Evolutionary conservation across 768 basidiomycete genomes (phyloP).

Genomic region (Asterophora lycoperdoides): DNA sequence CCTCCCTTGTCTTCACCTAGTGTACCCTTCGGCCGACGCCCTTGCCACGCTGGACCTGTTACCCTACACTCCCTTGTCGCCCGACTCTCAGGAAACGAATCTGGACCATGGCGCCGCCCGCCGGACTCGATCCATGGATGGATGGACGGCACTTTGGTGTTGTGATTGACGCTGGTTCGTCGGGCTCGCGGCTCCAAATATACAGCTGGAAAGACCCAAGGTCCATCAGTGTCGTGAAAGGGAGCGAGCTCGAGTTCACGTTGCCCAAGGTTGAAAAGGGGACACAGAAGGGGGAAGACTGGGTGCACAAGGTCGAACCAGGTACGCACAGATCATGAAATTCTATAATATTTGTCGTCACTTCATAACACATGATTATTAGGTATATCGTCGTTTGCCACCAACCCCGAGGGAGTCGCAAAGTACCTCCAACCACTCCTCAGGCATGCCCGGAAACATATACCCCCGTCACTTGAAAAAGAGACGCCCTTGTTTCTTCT

Average conservation of each 20-base stretch:
- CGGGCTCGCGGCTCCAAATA: slow-evolving; percentile 92
- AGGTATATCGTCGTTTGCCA: slow-evolving; percentile 86
- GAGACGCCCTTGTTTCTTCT: slow-evolving; percentile 91
- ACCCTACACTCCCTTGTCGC: not conserved
- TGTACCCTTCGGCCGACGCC: too few species aligned
- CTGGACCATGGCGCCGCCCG: slow-evolving; percentile 67
- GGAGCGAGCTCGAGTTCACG: slow-evolving; percentile 46
- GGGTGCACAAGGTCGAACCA: slow-evolving; percentile 91
- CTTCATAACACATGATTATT: not conserved
- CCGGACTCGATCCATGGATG: slow-evolving; percentile 69
- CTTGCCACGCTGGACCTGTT: slow-evolving; percentile 1
- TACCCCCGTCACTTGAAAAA: slow-evolving; percentile 81
- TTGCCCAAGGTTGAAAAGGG: slow-evolving; percentile 93
- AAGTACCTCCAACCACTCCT: slow-evolving; percentile 80
- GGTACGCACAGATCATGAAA: slow-evolving; percentile 52
- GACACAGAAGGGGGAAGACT: slow-evolving; percentile 70
- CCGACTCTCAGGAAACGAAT: not conserved
- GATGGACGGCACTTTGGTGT: slow-evolving; percentile 81
- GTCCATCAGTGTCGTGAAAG: slow-evolving; percentile 42
- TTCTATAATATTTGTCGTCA: not conserved
- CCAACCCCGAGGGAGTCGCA: slow-evolving; percentile 64
- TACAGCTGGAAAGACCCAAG: slow-evolving; percentile 94
- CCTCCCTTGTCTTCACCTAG: too few species aligned
- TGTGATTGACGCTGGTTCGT: slow-evolving; percentile 98
- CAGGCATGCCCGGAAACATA: slow-evolving; percentile 71